Evolutionary conservation across 2,329 filamentous ascomycete genomes (phyloP), one percentile per base, ranked within the genome.

Genomic region (Ophiostoma novo-ulmi): DNA sequence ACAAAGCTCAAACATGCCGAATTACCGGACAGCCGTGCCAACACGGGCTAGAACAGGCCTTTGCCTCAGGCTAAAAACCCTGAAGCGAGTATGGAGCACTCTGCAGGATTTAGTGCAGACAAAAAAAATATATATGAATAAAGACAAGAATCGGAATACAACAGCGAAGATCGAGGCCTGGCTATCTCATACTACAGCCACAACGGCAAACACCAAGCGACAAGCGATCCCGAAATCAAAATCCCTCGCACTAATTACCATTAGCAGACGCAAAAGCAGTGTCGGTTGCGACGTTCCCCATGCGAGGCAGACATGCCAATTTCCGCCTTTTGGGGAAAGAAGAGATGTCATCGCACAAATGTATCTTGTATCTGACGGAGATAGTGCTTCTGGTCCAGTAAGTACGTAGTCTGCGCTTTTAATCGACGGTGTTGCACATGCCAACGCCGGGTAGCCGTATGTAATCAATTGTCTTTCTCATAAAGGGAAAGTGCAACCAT

Each of bases 21-120:
- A 63, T 35, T 63, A 64, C 61, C 61, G 61, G 61, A 64, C 52
- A 64, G 61, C 61, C 61, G 61, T 7, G 69, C 66, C n/a, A 65
- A 65, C 11, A 35, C 35, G 55, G 52, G 70, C 70, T 44, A 71
- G 61, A 67, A 38, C 64, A n/a, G 22, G 26, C 35, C 31, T 64
- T 64, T 64, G 35, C 58, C 58, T 63, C 35, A 22, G 61, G 61
- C 61, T 64, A 64, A 64, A 2, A 65, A 39, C 8, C 17, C 8
- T 4, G n/a, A 65, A 22, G 36, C 35, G 35, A 65, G 63, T 7
- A 65, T 39, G 63, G 63, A 39, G 63, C 63, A 11, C 26, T 36
- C 63, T 65, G 63, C 63, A 65, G 63, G 63, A 65, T 31, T 39
- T 20, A 36, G 20, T 41, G n/a, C 36, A 65, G 58, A 63, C 58